phyloP scores from a whole-genome alignment of 495 filamentous ascomycete species.

The Entonaema liquescens region DNA sequence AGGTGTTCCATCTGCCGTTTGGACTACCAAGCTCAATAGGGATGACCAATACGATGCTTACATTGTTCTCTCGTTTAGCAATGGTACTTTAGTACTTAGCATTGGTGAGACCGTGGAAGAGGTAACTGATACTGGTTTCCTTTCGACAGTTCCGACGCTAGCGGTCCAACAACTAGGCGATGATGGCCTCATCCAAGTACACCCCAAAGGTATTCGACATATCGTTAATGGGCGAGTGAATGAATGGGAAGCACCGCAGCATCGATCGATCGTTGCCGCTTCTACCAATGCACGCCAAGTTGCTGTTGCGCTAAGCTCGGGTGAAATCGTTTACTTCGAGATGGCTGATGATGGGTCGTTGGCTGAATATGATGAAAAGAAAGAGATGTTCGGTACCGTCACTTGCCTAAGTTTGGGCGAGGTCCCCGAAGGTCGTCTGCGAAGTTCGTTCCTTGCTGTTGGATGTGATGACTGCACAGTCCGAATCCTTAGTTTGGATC shows the following conservation, averaged over 20 bases:
- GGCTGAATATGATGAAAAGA: constrained; percentile 94
- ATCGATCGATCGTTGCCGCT: constrained; percentile 94
- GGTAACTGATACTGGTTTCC: constrained; percentile 90
- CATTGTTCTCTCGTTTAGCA: constrained; percentile 73
- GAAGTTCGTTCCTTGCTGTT: constrained; percentile 91
- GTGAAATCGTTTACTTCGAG: constrained; percentile 97
- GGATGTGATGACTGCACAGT: constrained; percentile 97
- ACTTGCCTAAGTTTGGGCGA: constrained; percentile 93
- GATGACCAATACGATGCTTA: constrained; percentile 86
- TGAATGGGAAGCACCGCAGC: constrained; percentile 92
- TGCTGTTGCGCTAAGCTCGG: constrained; percentile 89
- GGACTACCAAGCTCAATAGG: constrained; percentile 90
- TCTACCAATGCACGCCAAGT: constrained; percentile 94
- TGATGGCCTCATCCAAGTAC: constrained; percentile 91
- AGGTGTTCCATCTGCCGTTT: constrained; percentile 84
- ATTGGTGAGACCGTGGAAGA: constrained; percentile 98
- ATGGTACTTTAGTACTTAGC: constrained; percentile 81
- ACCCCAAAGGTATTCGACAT: constrained; percentile 92
- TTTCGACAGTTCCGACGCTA: constrained; percentile 84
- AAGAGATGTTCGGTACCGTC: constrained; percentile 94
- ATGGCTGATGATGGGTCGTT: constrained; percentile 91
- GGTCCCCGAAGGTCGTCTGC: constrained; percentile 84
- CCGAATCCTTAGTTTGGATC: constrained; percentile 87
- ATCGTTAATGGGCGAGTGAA: constrained; percentile 86
- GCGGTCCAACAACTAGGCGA: constrained; percentile 95